phyloP scores from a whole-genome alignment of 495 filamentous ascomycete species.

The Hypoxylon crocopeplum region DNA sequence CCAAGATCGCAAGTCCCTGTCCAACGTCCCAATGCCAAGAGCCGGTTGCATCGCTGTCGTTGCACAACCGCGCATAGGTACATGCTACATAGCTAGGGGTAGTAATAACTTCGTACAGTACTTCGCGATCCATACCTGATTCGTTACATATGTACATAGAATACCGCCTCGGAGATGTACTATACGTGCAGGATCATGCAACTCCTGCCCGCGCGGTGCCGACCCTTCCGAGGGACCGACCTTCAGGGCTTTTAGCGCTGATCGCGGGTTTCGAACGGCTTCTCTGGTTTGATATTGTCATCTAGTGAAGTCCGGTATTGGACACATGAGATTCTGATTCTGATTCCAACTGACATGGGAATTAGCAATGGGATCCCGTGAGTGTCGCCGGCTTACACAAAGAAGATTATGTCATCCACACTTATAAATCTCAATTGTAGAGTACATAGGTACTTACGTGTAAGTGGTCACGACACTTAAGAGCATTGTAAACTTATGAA shows the following conservation, averaged over 20 bases:
- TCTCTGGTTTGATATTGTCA: constrained; percentile 1
- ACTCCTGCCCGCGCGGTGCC: constrained; percentile 8
- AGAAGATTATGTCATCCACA: no score
- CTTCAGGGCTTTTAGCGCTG: constrained; percentile 1
- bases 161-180: no score
- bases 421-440: no score
- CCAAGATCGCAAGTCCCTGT: constrained; percentile 12
- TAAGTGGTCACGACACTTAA: no score
- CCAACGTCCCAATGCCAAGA: constrained; percentile 20
- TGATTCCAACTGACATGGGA: background rate
- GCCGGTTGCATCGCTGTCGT: constrained; percentile 24
- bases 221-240: constrained; percentile 14
- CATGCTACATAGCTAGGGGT: no score
- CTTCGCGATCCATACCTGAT: no score
- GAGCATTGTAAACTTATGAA: no score
- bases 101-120: no score
- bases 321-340: no score
- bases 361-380: background rate
- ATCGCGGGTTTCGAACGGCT: constrained; percentile 5
- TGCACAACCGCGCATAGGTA: constrained; percentile 27
- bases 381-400: background rate
- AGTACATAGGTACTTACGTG: no score
- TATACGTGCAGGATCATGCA: background rate
- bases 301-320: background rate
- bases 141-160: no score